Conservation (phyloP, 192 early-diverging fungal genomes). For the Endogone sp. region DNA sequence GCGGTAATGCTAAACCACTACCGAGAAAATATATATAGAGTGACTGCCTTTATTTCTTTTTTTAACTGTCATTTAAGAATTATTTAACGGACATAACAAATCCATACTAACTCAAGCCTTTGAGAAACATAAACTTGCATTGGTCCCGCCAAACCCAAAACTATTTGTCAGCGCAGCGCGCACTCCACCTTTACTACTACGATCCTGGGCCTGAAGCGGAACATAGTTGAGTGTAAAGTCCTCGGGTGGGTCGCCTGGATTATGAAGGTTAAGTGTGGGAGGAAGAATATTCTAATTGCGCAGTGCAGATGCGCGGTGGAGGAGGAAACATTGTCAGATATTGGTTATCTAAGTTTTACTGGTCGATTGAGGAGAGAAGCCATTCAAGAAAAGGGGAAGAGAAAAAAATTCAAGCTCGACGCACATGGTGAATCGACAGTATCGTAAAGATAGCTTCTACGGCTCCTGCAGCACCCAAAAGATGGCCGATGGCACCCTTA, state of each 20-base stretch:
- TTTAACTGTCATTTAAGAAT: no score
- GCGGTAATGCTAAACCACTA: no score
- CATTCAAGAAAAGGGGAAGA: no score
- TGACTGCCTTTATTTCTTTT: no score
- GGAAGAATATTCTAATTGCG: constrained; percentile 68
- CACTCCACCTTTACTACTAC: constrained; percentile 34
- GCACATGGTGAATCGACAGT: constrained; percentile 64
- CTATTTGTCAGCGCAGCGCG: constrained; percentile 77
- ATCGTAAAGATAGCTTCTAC: constrained; percentile 91
- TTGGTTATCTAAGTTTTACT: no score
- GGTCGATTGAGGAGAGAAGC: no score
- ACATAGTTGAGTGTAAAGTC: constrained; percentile 86
- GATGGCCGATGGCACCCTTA: constrained; percentile 89
- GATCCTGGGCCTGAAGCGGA: constrained; percentile 59
- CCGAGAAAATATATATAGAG: no score
- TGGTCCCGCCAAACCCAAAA: constrained; percentile 91
- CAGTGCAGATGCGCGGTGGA: no score
- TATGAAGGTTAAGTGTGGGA: constrained; percentile 79
- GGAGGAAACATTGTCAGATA: not conserved
- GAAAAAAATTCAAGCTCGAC: constrained; percentile 2
- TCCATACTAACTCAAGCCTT: constrained; percentile 24
- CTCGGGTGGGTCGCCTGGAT: constrained; percentile 43
- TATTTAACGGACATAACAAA: no score
- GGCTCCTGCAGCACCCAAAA: constrained; percentile 93
- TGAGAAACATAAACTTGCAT: constrained; percentile 65